Percentiles rank a stretch among this genome's conserved stretches.
These are phyloP conservation scores for Phytophthora lateralis DNA, from an alignment of 352 stramenopile species.

Conservation along the genomic window DNA sequence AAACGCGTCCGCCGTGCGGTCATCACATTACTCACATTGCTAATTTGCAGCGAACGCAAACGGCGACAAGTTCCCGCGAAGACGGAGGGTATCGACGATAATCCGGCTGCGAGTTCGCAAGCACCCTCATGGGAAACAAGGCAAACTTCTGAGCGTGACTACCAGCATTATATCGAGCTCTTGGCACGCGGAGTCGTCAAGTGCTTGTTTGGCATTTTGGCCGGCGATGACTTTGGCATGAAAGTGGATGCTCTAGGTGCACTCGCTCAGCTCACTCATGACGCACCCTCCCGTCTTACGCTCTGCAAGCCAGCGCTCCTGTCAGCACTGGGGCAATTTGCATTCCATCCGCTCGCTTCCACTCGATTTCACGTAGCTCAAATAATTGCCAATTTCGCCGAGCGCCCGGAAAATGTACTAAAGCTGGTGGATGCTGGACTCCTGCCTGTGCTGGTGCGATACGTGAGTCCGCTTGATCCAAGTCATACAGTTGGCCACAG, in stretches of 20 bases:
- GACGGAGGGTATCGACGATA: background rate
- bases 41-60: conserved; percentile 67
- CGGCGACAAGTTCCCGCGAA: conserved; percentile 11
- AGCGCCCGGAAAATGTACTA: conserved; percentile 69
- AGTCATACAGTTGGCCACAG: conserved; percentile 17
- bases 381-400: conserved; percentile 81
- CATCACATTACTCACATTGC: conserved; percentile 59
- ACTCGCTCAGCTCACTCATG: conserved; percentile 69
- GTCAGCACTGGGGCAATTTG: conserved; percentile 61
- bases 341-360: conserved; percentile 63
- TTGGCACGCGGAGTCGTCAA: conserved; percentile 73
- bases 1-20: conserved; percentile 63
- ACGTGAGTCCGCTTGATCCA: conserved; percentile 55
- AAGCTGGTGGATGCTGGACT: conserved; percentile 77
- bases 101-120: background rate
- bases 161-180: conserved; percentile 77
- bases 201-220: conserved; percentile 71
- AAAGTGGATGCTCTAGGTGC: conserved; percentile 72
- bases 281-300: conserved; percentile 64
- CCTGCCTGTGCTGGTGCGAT: conserved; percentile 69
- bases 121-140: background rate
- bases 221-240: conserved; percentile 72
- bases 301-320: conserved; percentile 75
- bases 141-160: conserved; percentile 41
- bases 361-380: conserved; percentile 68